These are phyloP conservation scores for Candida sp. DNA, from an alignment of 1,139 yeast genomes.

Conservation along the genomic window DNA sequence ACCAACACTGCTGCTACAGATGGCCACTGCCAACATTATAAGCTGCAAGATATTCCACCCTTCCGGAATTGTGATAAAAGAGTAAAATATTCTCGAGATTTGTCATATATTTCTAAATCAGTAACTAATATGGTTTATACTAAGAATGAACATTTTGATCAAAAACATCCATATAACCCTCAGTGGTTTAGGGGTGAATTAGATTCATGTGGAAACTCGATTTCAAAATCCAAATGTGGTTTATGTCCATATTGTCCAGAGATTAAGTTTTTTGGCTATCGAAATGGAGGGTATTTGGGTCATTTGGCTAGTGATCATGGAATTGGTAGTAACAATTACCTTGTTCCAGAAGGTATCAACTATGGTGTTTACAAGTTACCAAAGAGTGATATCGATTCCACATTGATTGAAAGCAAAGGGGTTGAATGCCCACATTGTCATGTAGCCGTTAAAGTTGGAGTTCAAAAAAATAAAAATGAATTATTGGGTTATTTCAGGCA, in stretches of 20 bases:
- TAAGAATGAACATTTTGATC: constrained; percentile 14
- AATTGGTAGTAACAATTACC: constrained; percentile 20
- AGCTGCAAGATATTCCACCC: neutral
- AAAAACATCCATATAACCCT: constrained; percentile 23
- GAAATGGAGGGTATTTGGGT: constrained; percentile 31
- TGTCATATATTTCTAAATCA: constrained; percentile 6
- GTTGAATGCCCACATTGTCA: constrained; percentile 1
- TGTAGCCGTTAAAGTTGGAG: neutral
- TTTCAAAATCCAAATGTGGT: constrained; percentile 25
- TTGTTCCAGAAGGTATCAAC: constrained; percentile 22
- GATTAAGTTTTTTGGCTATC: constrained; percentile 23
- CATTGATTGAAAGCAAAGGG: constrained; percentile 9
- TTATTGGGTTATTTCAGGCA: neutral
- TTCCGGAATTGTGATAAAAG: constrained; percentile 1
- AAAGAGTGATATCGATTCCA: constrained; percentile 13
- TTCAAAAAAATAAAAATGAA: constrained; percentile 1
- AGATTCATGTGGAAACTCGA: constrained; percentile 11
- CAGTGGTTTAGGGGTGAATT: constrained; percentile 24
- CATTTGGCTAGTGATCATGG: constrained; percentile 35
- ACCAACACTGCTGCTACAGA: neutral
- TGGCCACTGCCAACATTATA: neutral
- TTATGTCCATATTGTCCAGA: constrained; percentile 32
- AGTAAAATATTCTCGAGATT: constrained; percentile 8
- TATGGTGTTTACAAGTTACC: constrained; percentile 14
- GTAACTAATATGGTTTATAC: constrained; percentile 16